Conservation (phyloP, 805 yeast species). For the Kodamaea fukazawae region DNA sequence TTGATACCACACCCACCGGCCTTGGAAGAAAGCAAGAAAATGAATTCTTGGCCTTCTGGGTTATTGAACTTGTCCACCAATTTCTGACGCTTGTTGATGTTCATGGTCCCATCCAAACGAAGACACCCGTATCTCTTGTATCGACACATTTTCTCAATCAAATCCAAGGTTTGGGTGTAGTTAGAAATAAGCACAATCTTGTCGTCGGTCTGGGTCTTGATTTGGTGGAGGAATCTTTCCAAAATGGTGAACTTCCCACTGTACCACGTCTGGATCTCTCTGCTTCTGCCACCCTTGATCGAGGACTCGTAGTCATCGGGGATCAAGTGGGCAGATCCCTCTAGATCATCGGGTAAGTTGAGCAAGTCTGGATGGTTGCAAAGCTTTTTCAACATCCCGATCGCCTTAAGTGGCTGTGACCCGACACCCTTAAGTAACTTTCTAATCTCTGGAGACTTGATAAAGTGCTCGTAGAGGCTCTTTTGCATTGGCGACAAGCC, state of each 20-base stretch:
- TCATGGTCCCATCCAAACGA: slow-evolving; percentile 90
- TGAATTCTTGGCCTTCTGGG: slow-evolving; percentile 83
- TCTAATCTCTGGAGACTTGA: slow-evolving; percentile 75
- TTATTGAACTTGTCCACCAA: slow-evolving; percentile 89
- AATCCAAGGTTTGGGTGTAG: slow-evolving; percentile 89
- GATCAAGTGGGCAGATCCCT: slow-evolving; percentile 59
- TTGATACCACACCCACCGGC: slow-evolving; percentile 99
- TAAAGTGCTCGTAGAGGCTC: slow-evolving; percentile 65
- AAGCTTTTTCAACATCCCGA: slow-evolving; percentile 81
- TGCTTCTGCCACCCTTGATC: slow-evolving; percentile 51
- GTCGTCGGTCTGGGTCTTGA: slow-evolving; percentile 80
- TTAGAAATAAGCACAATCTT: slow-evolving; percentile 93
- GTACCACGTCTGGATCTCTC: slow-evolving; percentile 73
- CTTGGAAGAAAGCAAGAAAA: slow-evolving; percentile 85
- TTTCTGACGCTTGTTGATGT: slow-evolving; percentile 87
- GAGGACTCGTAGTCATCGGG: slow-evolving; percentile 73
- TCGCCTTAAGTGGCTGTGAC: slow-evolving; percentile 85
- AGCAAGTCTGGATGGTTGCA: slow-evolving; percentile 93
- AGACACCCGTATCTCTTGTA: slow-evolving; percentile 68
- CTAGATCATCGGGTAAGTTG: slow-evolving; percentile 72
- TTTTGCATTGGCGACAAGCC: slow-evolving; percentile 76
- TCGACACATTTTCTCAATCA: slow-evolving; percentile 85
- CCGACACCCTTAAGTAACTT: slow-evolving; percentile 64
- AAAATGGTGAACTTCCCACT: slow-evolving; percentile 86
- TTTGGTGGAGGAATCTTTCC: slow-evolving; percentile 78